Evolutionary conservation across 805 yeast genomes (phyloP).

Genomic region (Suhomyces sp.): DNA sequence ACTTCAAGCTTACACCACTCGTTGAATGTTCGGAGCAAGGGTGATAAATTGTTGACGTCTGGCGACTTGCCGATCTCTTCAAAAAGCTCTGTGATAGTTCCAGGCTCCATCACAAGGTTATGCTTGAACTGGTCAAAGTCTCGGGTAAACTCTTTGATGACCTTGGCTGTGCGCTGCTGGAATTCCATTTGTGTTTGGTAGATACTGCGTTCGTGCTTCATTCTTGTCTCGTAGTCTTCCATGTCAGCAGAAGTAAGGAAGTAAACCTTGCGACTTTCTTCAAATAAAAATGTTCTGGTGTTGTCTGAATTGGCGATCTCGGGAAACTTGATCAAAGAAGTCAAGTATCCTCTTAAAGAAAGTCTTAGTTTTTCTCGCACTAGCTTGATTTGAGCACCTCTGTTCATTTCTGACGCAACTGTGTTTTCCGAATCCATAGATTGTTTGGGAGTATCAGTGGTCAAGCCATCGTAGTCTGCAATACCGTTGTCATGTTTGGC

Average conservation of each 20-base stretch:
- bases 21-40: constrained; percentile 63
- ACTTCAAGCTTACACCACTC: constrained; percentile 82
- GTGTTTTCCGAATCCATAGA: constrained; percentile 2
- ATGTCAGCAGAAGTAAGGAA: constrained; percentile 41
- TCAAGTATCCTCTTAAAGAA: constrained; percentile 71
- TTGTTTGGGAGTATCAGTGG: constrained; percentile 11
- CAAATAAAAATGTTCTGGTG: constrained; percentile 53
- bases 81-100: constrained; percentile 61
- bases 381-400: constrained; percentile 23
- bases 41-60: constrained; percentile 57
- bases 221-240: constrained; percentile 57
- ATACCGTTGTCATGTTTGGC: constrained; percentile 38
- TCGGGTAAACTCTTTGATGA: constrained; percentile 52
- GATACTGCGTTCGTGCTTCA: constrained; percentile 56
- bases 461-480: constrained; percentile 5
- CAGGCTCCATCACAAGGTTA: constrained; percentile 45
- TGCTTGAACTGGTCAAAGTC: constrained; percentile 60
- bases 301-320: constrained; percentile 53
- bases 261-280: constrained; percentile 27
- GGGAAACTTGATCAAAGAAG: constrained; percentile 48
- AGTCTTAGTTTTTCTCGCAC: constrained; percentile 76
- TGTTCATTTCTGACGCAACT: background rate
- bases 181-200: constrained; percentile 66
- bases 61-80: constrained; percentile 59
- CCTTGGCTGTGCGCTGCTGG: constrained; percentile 61